Evolutionary conservation across 2,329 filamentous ascomycete species (phyloP).

Genomic region (Botryotinia calthae): DNA sequence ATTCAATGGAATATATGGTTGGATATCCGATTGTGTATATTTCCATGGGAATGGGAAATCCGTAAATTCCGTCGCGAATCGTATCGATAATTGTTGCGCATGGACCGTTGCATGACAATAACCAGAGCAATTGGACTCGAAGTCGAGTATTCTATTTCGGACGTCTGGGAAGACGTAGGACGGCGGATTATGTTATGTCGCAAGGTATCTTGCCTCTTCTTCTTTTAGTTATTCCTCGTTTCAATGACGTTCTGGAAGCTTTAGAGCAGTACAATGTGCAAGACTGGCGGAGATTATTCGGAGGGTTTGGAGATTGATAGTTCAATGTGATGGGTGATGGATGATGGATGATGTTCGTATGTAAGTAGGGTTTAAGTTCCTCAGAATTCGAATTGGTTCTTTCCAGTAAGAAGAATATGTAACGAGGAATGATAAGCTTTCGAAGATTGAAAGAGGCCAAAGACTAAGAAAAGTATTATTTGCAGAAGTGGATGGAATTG

Average conservation of each 20-base stretch:
- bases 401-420: neutral
- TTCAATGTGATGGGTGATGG: neutral
- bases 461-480: neutral
- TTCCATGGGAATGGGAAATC: slow-evolving; percentile 25
- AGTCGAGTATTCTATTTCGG: slow-evolving; percentile 1
- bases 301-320: slow-evolving; percentile 10
- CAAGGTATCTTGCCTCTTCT: neutral
- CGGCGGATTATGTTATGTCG: neutral
- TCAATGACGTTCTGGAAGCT: slow-evolving; percentile 6
- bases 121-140: slow-evolving; percentile 23
- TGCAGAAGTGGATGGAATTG: neutral
- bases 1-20: neutral
- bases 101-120: slow-evolving; percentile 31
- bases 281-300: neutral
- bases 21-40: slow-evolving; percentile 27
- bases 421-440: neutral
- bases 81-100: slow-evolving; percentile 24
- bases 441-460: neutral
- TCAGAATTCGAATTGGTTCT: neutral
- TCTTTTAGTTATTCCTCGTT: neutral
- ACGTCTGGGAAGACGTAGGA: neutral
- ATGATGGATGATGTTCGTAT: neutral
- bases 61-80: slow-evolving; percentile 13
- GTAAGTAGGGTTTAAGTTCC: neutral
- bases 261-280: neutral